Evolutionary conservation across 108 stramenopile genomes (phyloP), one percentile per base, ranked within the genome.

Genomic region (Cyclotella atomus): DNA sequence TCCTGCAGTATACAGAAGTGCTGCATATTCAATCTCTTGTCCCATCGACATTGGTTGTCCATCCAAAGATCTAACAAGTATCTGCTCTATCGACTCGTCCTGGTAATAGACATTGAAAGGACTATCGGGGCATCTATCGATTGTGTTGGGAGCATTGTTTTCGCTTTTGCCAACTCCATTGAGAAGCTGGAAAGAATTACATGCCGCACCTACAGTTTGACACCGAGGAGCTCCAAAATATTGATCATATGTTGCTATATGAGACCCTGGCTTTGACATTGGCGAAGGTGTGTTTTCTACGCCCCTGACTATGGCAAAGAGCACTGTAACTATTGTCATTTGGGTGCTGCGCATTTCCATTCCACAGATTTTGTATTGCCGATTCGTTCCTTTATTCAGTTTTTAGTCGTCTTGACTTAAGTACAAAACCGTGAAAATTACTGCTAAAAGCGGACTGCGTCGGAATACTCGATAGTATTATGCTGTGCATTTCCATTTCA

Each of bases 71-170:
- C 53, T 7, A 2, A 69, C 53, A 20, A 49, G 7, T 14, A 69
- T 35, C 9, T 52, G 28, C 16, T 69, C 38, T 15, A 69, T 69
- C 0, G 53, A 55, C 25, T 69, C 68, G 36, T 69, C 68, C n/a
- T 36, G 33, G 0, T 38, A 24, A 5, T 69, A 38, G 6, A 36
- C 27, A 15, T 17, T 30, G 27, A 35, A 5, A n/a, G 68, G 49
- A 34, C 12, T 9, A 41, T 41, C 38, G 9, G 6, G 9, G 12
- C 38, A 41, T 41, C 38, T 12, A 41, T 41, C 38, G 12, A 69
- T 55, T 2, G 68, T 55, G 27, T 69, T 69, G 24, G 53, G 52
- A 0, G 53, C 15, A 20, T 69, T 69, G 17, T 30, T 2, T 25
- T 69, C 68, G 0, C 2, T 23, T 1, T n/a, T 23, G 3, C 19